These are phyloP conservation scores for Daldinia vernicosa DNA, from an alignment of 495 filamentous ascomycete species.

Conservation along the genomic window DNA sequence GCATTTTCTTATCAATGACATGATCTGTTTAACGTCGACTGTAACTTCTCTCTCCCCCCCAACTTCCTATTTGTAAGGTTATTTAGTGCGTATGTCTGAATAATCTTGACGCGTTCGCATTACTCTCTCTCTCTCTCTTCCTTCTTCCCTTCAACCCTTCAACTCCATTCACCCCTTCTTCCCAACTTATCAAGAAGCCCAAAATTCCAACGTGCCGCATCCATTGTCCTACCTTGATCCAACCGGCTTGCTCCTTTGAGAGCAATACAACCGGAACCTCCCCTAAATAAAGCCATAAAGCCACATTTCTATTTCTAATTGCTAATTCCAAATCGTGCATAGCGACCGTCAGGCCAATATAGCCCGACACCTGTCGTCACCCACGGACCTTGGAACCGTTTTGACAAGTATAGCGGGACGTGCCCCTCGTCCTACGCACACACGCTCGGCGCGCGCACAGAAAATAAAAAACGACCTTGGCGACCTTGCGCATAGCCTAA, in stretches of 20 bases:
- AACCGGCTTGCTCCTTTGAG: conserved; percentile 15
- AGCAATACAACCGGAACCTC: conserved; percentile 19
- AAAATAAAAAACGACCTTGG: conserved; percentile 5
- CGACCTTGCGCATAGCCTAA: neutral
- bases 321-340: conserved; percentile 25
- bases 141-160: conserved; percentile 2
- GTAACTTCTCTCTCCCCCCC: neutral
- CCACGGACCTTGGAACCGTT: neutral
- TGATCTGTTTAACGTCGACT: neutral
- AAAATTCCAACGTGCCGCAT: conserved; percentile 36
- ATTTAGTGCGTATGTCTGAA: neutral
- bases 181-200: conserved; percentile 32
- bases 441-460: conserved; percentile 12
- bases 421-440: conserved; percentile 20
- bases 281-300: conserved; percentile 38
- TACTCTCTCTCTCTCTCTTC: neutral
- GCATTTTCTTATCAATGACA: neutral
- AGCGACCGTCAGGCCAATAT: conserved; percentile 30
- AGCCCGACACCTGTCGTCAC: conserved; percentile 27
- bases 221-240: conserved; percentile 32
- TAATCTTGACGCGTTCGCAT: neutral
- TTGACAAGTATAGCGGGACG: conserved; percentile 12
- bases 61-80: neutral
- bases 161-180: conserved; percentile 4
- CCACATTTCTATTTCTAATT: conserved; percentile 5